phyloP scores from a whole-genome alignment of 257 asterid genomes.

The Fraxinus pennsylvanica region DNA sequence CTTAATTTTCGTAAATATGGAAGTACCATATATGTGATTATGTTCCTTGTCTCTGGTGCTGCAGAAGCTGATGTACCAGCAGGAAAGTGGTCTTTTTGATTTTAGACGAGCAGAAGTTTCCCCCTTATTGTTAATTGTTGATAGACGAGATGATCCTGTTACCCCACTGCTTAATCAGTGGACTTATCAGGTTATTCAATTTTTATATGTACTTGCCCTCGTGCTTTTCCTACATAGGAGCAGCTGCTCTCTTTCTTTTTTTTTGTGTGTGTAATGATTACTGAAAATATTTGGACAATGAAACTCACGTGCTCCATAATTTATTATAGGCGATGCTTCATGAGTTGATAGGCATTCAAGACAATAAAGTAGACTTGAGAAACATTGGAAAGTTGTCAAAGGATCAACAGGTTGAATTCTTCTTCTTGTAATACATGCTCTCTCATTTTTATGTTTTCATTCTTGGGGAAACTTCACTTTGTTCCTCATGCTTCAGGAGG shows the following conservation, averaged over 20 bases:
- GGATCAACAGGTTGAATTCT: constrained; percentile 78
- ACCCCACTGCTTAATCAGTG: constrained; percentile 93
- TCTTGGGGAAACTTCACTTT: constrained; percentile 28
- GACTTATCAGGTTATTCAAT: constrained; percentile 87
- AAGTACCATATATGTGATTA: constrained; percentile 20
- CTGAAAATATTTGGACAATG: constrained; percentile 4
- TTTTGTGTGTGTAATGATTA: neutral
- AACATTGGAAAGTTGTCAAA: constrained; percentile 62
- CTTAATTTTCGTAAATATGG: constrained; percentile 12
- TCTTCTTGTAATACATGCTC: constrained; percentile 16
- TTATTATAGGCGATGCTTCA: constrained; percentile 88
- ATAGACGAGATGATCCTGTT: constrained; percentile 96
- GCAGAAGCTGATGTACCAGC: constrained; percentile 98
- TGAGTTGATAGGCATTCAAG: constrained; percentile 90
- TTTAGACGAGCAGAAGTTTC: constrained; percentile 92
- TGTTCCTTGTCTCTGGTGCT: constrained; percentile 22
- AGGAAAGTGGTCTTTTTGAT: constrained; percentile 94
- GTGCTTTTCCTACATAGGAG: constrained; percentile 13
- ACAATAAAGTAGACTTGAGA: constrained; percentile 85
- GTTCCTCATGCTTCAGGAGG: constrained; percentile 60
- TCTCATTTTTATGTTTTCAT: constrained; percentile 18
- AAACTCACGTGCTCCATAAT: constrained; percentile 28
- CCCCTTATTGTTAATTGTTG: constrained; percentile 81
- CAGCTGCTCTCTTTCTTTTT: neutral
- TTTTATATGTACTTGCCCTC: neutral